These are phyloP conservation scores for Ulvella scutata DNA, from an alignment of 139 green algal species.

Conservation along the genomic window DNA sequence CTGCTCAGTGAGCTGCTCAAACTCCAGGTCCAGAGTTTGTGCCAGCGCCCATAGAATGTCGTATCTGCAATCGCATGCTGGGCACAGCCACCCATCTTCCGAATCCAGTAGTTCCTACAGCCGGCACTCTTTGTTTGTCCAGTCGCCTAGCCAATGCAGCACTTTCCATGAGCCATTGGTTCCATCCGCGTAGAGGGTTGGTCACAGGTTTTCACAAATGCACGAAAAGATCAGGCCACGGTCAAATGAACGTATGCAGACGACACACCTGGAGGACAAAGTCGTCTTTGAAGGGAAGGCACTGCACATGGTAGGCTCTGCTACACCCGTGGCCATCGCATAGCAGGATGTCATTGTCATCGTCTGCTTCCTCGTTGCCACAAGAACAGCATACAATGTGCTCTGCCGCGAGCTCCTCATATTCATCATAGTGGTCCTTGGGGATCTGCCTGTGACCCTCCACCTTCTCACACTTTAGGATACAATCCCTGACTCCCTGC, in stretches of 20 bases:
- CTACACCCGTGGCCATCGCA: slow-evolving; percentile 24
- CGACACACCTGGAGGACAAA: not conserved
- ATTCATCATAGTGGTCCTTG: not conserved
- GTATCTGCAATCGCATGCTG: not conserved
- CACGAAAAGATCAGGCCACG: no score
- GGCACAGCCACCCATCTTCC: not conserved
- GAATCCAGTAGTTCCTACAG: no score
- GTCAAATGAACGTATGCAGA: no score
- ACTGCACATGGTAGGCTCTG: not conserved
- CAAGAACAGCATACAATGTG: slow-evolving; percentile 18
- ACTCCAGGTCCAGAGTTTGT: not conserved
- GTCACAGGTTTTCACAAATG: no score
- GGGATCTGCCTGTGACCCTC: slow-evolving; percentile 3
- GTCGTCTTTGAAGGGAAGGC: not conserved
- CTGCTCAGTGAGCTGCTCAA: not conserved
- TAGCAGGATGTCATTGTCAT: slow-evolving; percentile 23
- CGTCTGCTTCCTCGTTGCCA: slow-evolving; percentile 8
- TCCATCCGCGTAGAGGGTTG: no score
- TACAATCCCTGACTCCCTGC: not conserved
- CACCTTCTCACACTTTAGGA: not conserved
- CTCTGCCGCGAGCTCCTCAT: slow-evolving; percentile 3
- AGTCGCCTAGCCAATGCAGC: no score
- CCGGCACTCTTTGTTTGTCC: no score
- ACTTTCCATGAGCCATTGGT: no score
- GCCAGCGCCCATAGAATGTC: not conserved